Conservation (phyloP, 371 early-diverging fungal genomes). For the Gilbertella persicaria region DNA sequence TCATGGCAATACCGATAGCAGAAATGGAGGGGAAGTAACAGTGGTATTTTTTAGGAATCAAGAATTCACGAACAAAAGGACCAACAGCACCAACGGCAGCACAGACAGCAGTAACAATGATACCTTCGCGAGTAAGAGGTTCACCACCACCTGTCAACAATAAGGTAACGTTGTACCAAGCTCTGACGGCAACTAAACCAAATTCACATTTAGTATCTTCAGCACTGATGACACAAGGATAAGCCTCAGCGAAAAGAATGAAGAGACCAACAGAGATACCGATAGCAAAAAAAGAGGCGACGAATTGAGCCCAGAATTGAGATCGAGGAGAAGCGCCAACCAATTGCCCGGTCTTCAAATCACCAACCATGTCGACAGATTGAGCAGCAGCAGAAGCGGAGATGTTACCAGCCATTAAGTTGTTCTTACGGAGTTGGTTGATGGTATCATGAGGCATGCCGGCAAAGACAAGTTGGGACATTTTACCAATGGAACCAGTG, state of each 20-base stretch:
- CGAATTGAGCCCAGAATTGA: slow-evolving; percentile 64
- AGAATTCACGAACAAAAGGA: slow-evolving; percentile 54
- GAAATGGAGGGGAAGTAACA: slow-evolving; percentile 61
- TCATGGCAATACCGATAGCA: slow-evolving; percentile 73
- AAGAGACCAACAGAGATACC: slow-evolving; percentile 59
- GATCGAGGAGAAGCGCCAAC: slow-evolving; percentile 63
- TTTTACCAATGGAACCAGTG: slow-evolving; percentile 61
- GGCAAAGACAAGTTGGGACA: slow-evolving; percentile 63
- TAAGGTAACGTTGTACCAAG: slow-evolving; percentile 67
- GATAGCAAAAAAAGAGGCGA: slow-evolving; percentile 64
- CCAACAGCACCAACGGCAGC: slow-evolving; percentile 48
- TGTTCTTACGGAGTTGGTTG: slow-evolving; percentile 49
- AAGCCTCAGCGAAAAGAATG: slow-evolving; percentile 62
- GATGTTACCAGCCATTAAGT: slow-evolving; percentile 65
- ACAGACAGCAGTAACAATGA: slow-evolving; percentile 53
- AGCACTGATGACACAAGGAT: slow-evolving; percentile 54
- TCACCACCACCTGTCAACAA: slow-evolving; percentile 55
- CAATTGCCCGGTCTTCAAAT: slow-evolving; percentile 67
- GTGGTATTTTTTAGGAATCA: slow-evolving; percentile 56
- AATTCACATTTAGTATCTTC: slow-evolving; percentile 50
- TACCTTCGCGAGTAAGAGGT: slow-evolving; percentile 43
- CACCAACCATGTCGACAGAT: slow-evolving; percentile 68
- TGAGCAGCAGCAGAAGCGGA: slow-evolving; percentile 62
- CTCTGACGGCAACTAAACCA: slow-evolving; percentile 56
- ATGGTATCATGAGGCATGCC: slow-evolving; percentile 49